phyloP scores from a whole-genome alignment of 768 basidiomycete species.

The Ramaria rubella region DNA sequence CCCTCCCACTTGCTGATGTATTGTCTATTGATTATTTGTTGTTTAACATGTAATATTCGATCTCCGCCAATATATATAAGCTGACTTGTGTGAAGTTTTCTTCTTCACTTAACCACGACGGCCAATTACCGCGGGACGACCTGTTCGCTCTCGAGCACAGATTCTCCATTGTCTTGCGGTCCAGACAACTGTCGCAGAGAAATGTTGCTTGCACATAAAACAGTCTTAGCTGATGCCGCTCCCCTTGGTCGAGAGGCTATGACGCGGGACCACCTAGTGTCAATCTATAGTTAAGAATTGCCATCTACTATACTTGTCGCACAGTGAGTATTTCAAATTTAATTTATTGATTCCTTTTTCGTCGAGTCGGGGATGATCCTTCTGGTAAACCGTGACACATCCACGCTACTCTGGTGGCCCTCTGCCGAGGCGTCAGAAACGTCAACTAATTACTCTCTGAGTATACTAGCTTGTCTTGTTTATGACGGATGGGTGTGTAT shows the following conservation, averaged over 20 bases:
- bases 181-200: slow-evolving; percentile 13
- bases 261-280: slow-evolving; percentile 92
- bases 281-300: slow-evolving; percentile 46
- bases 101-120: slow-evolving; percentile 3
- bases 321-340: slow-evolving; percentile 14
- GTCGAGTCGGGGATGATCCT: slow-evolving; percentile 60
- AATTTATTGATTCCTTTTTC: slow-evolving; percentile 14
- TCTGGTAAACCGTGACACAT: slow-evolving; percentile 82
- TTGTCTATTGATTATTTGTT: background rate
- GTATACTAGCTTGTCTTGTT: slow-evolving; percentile 18
- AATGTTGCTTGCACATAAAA: slow-evolving; percentile 50
- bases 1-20: too few relatives aligned
- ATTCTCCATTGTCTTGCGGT: slow-evolving; percentile 30
- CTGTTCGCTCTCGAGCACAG: background rate
- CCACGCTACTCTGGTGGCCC: slow-evolving; percentile 41
- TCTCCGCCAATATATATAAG: background rate
- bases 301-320: slow-evolving; percentile 16
- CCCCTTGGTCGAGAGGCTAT: slow-evolving; percentile 84
- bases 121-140: slow-evolving; percentile 6
- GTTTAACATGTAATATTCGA: background rate
- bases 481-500: slow-evolving; percentile 55
- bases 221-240: slow-evolving; percentile 89
- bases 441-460: slow-evolving; percentile 17
- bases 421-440: slow-evolving; percentile 19
- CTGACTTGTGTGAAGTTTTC: background rate